These are phyloP conservation scores for Gigaspora rosea DNA, from an alignment of 192 early-diverging fungal genomes.

Conservation along the genomic window DNA sequence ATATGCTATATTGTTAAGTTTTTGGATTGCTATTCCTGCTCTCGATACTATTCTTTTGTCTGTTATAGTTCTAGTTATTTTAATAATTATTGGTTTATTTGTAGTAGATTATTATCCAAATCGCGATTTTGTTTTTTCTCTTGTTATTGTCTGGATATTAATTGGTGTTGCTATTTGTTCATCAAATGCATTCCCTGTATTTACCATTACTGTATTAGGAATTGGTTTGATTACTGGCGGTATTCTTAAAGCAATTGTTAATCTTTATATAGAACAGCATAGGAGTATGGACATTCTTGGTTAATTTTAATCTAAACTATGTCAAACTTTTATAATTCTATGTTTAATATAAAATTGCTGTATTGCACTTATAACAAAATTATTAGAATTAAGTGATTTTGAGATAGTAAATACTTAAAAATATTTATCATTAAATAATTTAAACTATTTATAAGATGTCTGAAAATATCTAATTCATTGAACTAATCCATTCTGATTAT, in stretches of 20 bases:
- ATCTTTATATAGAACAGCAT: background rate
- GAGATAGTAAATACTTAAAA: no score
- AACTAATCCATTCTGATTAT: no score
- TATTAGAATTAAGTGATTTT: no score
- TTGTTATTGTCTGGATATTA: background rate
- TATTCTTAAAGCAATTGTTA: background rate
- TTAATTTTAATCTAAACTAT: no score
- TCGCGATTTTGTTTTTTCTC: background rate
- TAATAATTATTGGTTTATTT: background rate
- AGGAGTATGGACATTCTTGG: no score
- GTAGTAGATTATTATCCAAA: background rate
- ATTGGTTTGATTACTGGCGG: background rate
- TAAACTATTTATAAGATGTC: no score
- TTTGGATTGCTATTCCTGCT: conserved; percentile 1
- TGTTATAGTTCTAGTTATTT: background rate
- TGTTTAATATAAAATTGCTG: no score
- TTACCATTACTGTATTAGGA: background rate
- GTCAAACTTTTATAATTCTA: no score
- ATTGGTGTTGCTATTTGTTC: background rate
- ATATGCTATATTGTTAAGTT: background rate
- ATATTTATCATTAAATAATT: no score
- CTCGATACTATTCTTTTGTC: background rate
- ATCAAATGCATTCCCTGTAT: background rate
- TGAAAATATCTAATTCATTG: no score
- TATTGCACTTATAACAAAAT: no score